Evolutionary conservation across 371 early-diverging fungal genomes (phyloP).

Genomic region (Nematocida sp.): DNA sequence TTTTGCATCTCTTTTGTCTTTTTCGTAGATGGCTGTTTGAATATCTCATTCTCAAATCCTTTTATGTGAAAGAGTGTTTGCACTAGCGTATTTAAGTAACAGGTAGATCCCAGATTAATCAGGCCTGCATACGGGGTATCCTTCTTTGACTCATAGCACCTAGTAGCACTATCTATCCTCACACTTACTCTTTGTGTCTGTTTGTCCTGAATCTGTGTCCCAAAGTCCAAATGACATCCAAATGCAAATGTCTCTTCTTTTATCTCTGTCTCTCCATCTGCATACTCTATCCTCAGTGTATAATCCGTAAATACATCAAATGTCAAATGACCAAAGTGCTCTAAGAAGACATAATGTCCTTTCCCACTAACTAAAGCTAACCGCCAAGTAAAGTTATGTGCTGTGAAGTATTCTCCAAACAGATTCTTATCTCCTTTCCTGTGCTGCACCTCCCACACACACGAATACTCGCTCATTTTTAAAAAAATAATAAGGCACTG

Average conservation of each 20-base stretch:
- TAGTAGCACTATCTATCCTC: slow-evolving; percentile 11
- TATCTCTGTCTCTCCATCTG: slow-evolving; percentile 35
- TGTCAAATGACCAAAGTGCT: slow-evolving; percentile 44
- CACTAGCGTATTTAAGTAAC: slow-evolving; percentile 95
- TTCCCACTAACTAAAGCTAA: slow-evolving; percentile 5
- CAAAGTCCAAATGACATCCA: slow-evolving; percentile 42
- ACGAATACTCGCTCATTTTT: slow-evolving; percentile 28
- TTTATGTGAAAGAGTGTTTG: slow-evolving; percentile 90
- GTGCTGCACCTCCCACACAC: slow-evolving; percentile 41
- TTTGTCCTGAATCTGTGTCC: slow-evolving; percentile 16
- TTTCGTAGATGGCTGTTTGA: slow-evolving; percentile 14
- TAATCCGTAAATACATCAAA: slow-evolving; percentile 49
- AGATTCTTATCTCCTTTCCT: slow-evolving; percentile 32
- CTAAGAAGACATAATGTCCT: slow-evolving; percentile 32
- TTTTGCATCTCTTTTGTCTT: slow-evolving; percentile 52
- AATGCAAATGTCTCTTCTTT: slow-evolving; percentile 41
- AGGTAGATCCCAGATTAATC: slow-evolving; percentile 94
- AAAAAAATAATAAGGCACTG: slow-evolving; percentile 24
- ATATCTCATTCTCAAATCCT: slow-evolving; percentile 72
- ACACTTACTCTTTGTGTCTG: slow-evolving; percentile 8
- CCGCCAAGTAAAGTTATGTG: slow-evolving; percentile 39
- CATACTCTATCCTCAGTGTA: slow-evolving; percentile 15
- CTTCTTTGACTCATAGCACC: slow-evolving; percentile 47
- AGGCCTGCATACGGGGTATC: slow-evolving; percentile 82
- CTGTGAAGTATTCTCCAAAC: slow-evolving; percentile 38